Evolutionary conservation across 495 filamentous ascomycete species (phyloP), one percentile per base, ranked within the genome.

Genomic region (Corynascus novoguineensis): DNA sequence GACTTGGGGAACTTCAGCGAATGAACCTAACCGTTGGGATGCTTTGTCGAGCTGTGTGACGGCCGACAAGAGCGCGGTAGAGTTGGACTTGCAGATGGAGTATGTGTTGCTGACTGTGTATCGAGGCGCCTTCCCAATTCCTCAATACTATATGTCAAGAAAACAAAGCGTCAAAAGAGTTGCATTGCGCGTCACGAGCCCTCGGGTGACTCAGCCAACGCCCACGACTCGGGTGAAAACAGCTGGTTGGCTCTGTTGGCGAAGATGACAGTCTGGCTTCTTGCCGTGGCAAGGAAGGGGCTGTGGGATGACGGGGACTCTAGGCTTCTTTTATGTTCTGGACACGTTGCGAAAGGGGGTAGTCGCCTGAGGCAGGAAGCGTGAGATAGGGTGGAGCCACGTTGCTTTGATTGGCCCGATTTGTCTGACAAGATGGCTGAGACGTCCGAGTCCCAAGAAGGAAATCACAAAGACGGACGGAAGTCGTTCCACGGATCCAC

Each of bases 91-190:
- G 58, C 50, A 63, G 57, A 59, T 27, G 45, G 50, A 22, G 17
- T 21, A 12, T 28, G 52, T 15, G 22, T 38, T 24, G 37, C 21
- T 34, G 49, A 38, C 38, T 1, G 42, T n/a, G n/a, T 60, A 71
- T 52, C 58, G 66, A 76, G 73, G 71, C 65, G 72, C 67, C 71
- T 71, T 73, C 71, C 68, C 64, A 68, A 62, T 63, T 69, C 69
- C 68, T 71, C 71, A 60, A 67, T 72, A 73, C 71, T 56, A 64
- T 72, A 73, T 34, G 64, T 67, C 62, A 55, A 45, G 52, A 17
- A 38, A 41, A 25, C n/a, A 59, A n/a, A 55, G 47, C 45, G 31
- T 58, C 61, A 59, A 65, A 22, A 57, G 51, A 29, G 21, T 42
- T 46, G 65, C 69, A 66, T 64, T 40, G 48, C 59, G 55, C 55